phyloP scores from a whole-genome alignment of 2,329 filamentous ascomycete species.

The Aureobasidium sp. region DNA sequence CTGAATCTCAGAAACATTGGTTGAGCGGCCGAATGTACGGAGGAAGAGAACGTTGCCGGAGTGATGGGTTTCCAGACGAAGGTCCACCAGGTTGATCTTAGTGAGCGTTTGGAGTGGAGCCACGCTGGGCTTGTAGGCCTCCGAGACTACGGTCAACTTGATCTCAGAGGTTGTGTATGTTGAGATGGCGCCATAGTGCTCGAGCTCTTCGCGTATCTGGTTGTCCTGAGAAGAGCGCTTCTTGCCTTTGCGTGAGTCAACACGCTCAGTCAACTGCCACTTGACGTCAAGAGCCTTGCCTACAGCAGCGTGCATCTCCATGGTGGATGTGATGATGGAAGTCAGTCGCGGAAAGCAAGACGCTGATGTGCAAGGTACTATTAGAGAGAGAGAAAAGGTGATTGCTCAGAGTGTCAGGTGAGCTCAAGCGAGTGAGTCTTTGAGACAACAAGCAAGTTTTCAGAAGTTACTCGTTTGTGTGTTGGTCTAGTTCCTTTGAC shows the following conservation, averaged over 20 bases:
- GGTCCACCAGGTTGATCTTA: background rate
- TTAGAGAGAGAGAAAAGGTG: too few species aligned
- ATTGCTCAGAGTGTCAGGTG: too few species aligned
- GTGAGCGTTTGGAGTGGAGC: background rate
- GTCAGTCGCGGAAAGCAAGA: background rate
- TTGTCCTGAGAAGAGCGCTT: background rate
- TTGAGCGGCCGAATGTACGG: background rate
- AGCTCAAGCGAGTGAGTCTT: background rate
- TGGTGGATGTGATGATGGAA: background rate
- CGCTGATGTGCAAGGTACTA: background rate
- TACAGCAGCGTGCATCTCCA: background rate
- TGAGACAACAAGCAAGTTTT: background rate
- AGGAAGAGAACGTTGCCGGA: background rate
- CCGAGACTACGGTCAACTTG: background rate
- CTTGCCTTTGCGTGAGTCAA: background rate
- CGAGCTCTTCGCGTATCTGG: background rate
- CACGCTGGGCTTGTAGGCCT: background rate
- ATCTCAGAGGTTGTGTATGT: too few species aligned
- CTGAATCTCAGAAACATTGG: background rate
- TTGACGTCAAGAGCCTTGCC: background rate
- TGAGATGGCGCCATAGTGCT: background rate
- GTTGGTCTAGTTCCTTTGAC: background rate
- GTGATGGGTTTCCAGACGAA: background rate
- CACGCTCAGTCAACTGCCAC: background rate
- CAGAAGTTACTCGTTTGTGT: background rate